phyloP scores from a whole-genome alignment of 345 rosid species.

The Turritis glabra region DNA sequence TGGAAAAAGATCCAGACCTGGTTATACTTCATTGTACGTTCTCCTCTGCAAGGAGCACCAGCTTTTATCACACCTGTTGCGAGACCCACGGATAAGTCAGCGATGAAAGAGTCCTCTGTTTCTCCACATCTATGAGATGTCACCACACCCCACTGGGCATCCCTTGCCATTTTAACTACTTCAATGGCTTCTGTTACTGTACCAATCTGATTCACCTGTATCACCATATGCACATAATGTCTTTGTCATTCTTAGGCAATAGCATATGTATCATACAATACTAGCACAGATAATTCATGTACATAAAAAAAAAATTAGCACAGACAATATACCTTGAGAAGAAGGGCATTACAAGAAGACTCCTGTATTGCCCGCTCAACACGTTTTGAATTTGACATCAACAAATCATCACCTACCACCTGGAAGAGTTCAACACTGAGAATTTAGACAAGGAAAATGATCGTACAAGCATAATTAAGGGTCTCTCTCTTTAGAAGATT shows the following conservation, averaged over 20 bases:
- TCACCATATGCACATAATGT: background rate
- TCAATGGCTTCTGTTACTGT: slow-evolving; percentile 95
- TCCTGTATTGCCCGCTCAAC: slow-evolving; percentile 76
- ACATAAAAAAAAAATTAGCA: background rate
- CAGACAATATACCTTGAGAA: slow-evolving; percentile 66
- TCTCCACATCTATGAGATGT: slow-evolving; percentile 92
- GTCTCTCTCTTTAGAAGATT: background rate
- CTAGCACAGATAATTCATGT: background rate
- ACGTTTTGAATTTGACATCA: slow-evolving; percentile 88
- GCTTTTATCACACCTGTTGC: slow-evolving; percentile 85
- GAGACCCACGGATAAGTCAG: slow-evolving; percentile 91
- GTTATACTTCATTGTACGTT: slow-evolving; percentile 88
- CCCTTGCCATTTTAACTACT: slow-evolving; percentile 90
- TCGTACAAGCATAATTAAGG: background rate
- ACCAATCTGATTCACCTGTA: slow-evolving; percentile 93
- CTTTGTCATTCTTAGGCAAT: background rate
- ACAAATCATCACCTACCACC: slow-evolving; percentile 90
- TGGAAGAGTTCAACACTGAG: slow-evolving; percentile 41
- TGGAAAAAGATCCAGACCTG: slow-evolving; percentile 54
- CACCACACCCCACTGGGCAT: slow-evolving; percentile 91
- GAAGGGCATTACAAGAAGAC: slow-evolving; percentile 86
- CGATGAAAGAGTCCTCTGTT: slow-evolving; percentile 85
- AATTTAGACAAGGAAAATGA: background rate
- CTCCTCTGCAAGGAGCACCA: slow-evolving; percentile 99
- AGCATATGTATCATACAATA: background rate